Conservation (phyloP, 805 yeast genomes). For the Saturnispora quitensis region DNA sequence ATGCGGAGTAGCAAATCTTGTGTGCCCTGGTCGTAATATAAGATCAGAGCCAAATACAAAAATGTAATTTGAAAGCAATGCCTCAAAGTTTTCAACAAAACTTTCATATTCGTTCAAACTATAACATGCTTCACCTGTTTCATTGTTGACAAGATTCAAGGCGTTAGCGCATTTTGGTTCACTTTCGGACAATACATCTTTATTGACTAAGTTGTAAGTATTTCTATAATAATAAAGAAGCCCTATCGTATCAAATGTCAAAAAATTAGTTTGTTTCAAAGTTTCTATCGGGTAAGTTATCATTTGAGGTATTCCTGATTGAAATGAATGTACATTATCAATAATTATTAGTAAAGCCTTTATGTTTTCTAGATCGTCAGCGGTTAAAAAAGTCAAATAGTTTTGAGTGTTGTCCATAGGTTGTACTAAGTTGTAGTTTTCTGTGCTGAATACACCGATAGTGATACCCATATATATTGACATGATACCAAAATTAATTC, state of each 20-base stretch:
- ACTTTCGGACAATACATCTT: neutral
- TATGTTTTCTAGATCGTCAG: slow-evolving; percentile 15
- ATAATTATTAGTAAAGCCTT: slow-evolving; percentile 15
- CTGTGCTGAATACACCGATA: slow-evolving; percentile 13
- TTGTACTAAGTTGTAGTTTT: neutral
- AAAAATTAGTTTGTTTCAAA: slow-evolving; percentile 5
- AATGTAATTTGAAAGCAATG: slow-evolving; percentile 8
- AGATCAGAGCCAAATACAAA: slow-evolving; percentile 8
- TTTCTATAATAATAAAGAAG: slow-evolving; percentile 10
- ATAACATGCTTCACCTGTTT: neutral
- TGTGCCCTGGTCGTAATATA: neutral
- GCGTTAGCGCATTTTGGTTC: neutral
- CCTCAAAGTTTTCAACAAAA: slow-evolving; percentile 15
- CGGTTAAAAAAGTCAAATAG: slow-evolving; percentile 10
- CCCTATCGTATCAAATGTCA: slow-evolving; percentile 2
- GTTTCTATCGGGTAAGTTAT: slow-evolving; percentile 7
- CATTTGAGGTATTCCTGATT: slow-evolving; percentile 19
- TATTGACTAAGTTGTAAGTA: slow-evolving; percentile 9
- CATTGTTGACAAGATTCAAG: neutral
- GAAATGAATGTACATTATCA: slow-evolving; percentile 19
- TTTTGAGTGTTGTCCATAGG: neutral
- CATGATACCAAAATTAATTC: slow-evolving; percentile 13
- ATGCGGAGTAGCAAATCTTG: neutral
- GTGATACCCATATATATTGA: slow-evolving; percentile 18
- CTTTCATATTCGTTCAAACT: slow-evolving; percentile 15